phyloP scores from a whole-genome alignment of 257 asterid genomes.

The Fraxinus americana region DNA sequence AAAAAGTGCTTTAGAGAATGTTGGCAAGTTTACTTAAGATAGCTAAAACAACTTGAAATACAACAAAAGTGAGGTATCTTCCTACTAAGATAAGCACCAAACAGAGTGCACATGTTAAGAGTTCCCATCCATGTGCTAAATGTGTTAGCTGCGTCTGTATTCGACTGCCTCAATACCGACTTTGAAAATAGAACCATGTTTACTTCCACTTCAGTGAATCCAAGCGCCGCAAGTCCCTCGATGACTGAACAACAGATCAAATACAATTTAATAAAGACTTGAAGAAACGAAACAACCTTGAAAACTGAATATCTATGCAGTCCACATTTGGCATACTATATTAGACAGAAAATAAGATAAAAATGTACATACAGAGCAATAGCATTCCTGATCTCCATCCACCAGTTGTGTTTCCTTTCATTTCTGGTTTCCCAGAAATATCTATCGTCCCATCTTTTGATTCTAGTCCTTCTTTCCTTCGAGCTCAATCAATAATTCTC shows the following conservation, averaged over 20 bases:
- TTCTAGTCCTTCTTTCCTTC: slow-evolving; percentile 53
- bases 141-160: slow-evolving; percentile 69
- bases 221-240: slow-evolving; percentile 82
- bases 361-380: slow-evolving; percentile 50
- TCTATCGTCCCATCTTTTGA: slow-evolving; percentile 66
- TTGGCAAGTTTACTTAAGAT: slow-evolving; percentile 49
- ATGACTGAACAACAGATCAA: slow-evolving; percentile 44
- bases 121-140: slow-evolving; percentile 87
- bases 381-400: slow-evolving; percentile 80
- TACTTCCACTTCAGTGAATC: slow-evolving; percentile 80
- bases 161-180: slow-evolving; percentile 67
- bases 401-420: slow-evolving; percentile 54
- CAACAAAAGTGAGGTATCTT: slow-evolving; percentile 69
- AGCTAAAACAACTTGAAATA: slow-evolving; percentile 63
- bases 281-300: not conserved
- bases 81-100: slow-evolving; percentile 91
- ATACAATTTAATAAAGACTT: not conserved
- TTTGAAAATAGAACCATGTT: slow-evolving; percentile 81
- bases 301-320: not conserved
- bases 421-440: slow-evolving; percentile 59
- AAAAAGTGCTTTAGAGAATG: not conserved
- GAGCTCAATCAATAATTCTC: slow-evolving; percentile 14
- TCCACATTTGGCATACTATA: not conserved
- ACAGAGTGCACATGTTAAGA: slow-evolving; percentile 66
- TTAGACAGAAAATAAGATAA: not conserved